Conservation (phyloP, 495 filamentous ascomycete genomes). For the Penicillium maclennaniae region DNA sequence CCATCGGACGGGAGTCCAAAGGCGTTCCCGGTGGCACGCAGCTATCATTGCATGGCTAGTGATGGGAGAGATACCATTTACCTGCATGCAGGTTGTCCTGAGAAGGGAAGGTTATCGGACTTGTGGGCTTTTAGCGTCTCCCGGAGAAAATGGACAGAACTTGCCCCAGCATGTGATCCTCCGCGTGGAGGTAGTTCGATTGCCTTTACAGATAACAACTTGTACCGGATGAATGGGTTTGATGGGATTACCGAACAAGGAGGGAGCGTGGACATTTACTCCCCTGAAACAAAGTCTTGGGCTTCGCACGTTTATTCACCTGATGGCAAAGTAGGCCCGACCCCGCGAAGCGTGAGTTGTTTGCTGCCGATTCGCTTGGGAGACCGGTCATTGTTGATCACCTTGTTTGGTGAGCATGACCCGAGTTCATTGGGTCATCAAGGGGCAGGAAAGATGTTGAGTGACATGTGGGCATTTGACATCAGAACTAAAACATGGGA, state of each 20-base stretch:
- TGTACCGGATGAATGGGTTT: slow-evolving; percentile 74
- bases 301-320: slow-evolving; percentile 39
- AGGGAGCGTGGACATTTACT: slow-evolving; percentile 58
- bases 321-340: slow-evolving; percentile 36
- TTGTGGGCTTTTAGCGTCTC: slow-evolving; percentile 68
- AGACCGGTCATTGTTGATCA: slow-evolving; percentile 57
- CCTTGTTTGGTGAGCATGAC: slow-evolving; percentile 65
- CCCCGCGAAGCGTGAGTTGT: slow-evolving; percentile 43
- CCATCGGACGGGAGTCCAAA: slow-evolving; percentile 11
- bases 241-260: slow-evolving; percentile 63
- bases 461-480: slow-evolving; percentile 73
- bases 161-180: slow-evolving; percentile 57
- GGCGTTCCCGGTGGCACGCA: slow-evolving; percentile 38
- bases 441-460: slow-evolving; percentile 64
- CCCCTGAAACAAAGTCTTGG: slow-evolving; percentile 38
- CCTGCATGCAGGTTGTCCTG: slow-evolving; percentile 67
- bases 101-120: slow-evolving; percentile 56
- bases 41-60: slow-evolving; percentile 44
- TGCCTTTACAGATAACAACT: slow-evolving; percentile 47
- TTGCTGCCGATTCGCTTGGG: slow-evolving; percentile 45
- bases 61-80: slow-evolving; percentile 56
- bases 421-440: slow-evolving; percentile 58
- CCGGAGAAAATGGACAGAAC: slow-evolving; percentile 55
- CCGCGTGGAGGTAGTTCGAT: slow-evolving; percentile 62
- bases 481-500: slow-evolving; percentile 50